Conservation (phyloP, 352 stramenopile genomes). For the Globisporangium paddicum region DNA sequence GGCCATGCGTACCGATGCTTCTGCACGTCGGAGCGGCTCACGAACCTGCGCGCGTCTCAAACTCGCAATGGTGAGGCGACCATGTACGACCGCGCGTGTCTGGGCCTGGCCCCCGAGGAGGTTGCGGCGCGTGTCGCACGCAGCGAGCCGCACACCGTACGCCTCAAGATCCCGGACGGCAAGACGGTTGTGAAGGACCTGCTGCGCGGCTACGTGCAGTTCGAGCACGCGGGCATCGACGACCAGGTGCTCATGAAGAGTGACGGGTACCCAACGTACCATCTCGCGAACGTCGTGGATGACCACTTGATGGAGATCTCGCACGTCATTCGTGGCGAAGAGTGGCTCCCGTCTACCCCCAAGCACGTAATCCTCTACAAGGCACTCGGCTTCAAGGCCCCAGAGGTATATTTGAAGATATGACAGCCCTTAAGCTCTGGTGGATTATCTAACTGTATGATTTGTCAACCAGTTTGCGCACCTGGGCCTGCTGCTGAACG, state of each 20-base stretch:
- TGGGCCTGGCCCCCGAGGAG: conserved; percentile 87
- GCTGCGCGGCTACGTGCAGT: conserved; percentile 92
- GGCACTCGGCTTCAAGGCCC: conserved; percentile 70
- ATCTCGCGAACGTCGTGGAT: conserved; percentile 94
- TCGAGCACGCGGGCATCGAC: conserved; percentile 86
- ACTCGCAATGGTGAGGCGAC: conserved; percentile 87
- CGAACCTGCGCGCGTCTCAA: conserved; percentile 89
- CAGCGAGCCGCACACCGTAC: conserved; percentile 90
- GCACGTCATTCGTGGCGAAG: conserved; percentile 96
- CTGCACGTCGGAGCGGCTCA: conserved; percentile 93
- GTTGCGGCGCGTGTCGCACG: conserved; percentile 85
- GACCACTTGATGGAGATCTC: conserved; percentile 97
- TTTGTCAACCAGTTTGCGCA: conserved; percentile 67
- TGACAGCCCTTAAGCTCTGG: background rate
- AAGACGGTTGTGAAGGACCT: conserved; percentile 95
- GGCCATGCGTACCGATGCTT: conserved; percentile 97
- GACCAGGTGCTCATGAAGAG: conserved; percentile 93
- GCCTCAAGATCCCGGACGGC: conserved; percentile 93
- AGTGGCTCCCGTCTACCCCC: conserved; percentile 90
- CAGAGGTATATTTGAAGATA: conserved; percentile 33
- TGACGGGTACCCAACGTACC: conserved; percentile 92
- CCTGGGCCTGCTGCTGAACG: conserved; percentile 93
- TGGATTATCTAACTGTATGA: background rate
- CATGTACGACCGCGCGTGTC: conserved; percentile 98
- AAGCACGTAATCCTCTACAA: conserved; percentile 92